Base-by-base conservation (phyloP, 2,329 filamentous ascomycete species). In the Davidsoniella virescens region DNA sequence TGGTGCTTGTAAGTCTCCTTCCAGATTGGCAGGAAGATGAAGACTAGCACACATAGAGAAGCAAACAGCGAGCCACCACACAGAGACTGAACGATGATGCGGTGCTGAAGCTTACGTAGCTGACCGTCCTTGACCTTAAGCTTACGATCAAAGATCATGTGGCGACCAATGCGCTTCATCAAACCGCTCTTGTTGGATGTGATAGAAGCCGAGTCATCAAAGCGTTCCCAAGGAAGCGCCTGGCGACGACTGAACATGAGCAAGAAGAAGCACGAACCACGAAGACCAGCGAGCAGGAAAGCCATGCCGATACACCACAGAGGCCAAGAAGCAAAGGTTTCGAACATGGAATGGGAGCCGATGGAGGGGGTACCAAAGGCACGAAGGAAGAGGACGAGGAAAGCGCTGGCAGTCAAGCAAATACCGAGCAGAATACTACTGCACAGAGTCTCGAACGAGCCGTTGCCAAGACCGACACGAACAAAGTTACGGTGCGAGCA, bases 391-490 rank as follows among this genome's bases (percentile, higher is more conserved):
- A 67, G 61, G 25, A 61, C 58, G 4, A 70, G 54, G 52, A 70
- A 64, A 8, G 67, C 69, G 18, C 57, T 60, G 9, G 62, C 3
- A 4, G 66, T 66, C 20, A 66, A 60, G n/a, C 59, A 58, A 29
- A 70, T 65, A 5, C 69, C 69, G 6, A 70, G 58, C 1, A 62
- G 56, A 1, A 67, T 70, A 1, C 68, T 67, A 26, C 69, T 64
- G 59, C 69, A 71, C 9, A 71, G 55, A 2, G 69, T 71, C 58
- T 71, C 69, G 48, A 69, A 67, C 2, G 69, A 71, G 37, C 69
- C 69, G 57, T 71, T 74, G 57, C 66, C 71, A 33, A 75, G 68
- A 53, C 72, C 73, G 5, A 77, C 64, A 38, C 72, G 69, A 43
- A 75, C 63, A 55, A 77, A 70, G 58, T 70, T 67, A 49, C 70